Conservation (phyloP, 2,329 filamentous ascomycete species). For the Stemphylium beticola region DNA sequence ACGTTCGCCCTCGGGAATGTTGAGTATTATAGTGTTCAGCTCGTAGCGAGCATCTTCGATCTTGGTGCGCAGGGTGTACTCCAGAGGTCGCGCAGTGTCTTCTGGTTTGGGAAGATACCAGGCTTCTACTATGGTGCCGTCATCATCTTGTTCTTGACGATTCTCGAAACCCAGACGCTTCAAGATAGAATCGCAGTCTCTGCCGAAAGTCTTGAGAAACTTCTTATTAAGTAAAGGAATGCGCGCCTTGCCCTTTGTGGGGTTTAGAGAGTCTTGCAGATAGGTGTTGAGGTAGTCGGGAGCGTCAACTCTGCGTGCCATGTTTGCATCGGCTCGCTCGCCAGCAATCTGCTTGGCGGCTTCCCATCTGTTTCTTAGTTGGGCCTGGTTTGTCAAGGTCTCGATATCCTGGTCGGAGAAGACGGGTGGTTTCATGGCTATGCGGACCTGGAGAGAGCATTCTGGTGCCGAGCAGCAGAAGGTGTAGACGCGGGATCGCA, state of each 20-base stretch:
- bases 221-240: constrained; percentile 68
- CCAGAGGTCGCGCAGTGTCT: constrained; percentile 24
- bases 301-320: constrained; percentile 61
- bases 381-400: constrained; percentile 60
- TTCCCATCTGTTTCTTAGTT: constrained; percentile 61
- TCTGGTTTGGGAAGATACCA: constrained; percentile 45
- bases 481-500: constrained; percentile 34
- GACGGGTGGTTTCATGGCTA: constrained; percentile 60
- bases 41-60: constrained; percentile 68
- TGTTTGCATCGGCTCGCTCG: constrained; percentile 59
- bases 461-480: constrained; percentile 66
- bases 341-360: constrained; percentile 59
- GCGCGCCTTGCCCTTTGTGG: constrained; percentile 56
- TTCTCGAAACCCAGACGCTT: constrained; percentile 63
- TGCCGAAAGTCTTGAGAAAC: constrained; percentile 68
- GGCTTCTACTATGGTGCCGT: constrained; percentile 36
- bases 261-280: constrained; percentile 63
- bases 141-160: constrained; percentile 38
- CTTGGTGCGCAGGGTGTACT: constrained; percentile 29
- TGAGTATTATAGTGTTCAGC: constrained; percentile 59
- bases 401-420: constrained; percentile 57
- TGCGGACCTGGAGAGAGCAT: constrained; percentile 61
- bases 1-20: constrained; percentile 41
- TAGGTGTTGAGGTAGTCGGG: constrained; percentile 65
- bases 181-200: constrained; percentile 65